Percentiles rank a stretch among this genome's conserved stretches.
phyloP scores from a whole-genome alignment of 805 yeast genomes.

The Alloascoidea africana region DNA sequence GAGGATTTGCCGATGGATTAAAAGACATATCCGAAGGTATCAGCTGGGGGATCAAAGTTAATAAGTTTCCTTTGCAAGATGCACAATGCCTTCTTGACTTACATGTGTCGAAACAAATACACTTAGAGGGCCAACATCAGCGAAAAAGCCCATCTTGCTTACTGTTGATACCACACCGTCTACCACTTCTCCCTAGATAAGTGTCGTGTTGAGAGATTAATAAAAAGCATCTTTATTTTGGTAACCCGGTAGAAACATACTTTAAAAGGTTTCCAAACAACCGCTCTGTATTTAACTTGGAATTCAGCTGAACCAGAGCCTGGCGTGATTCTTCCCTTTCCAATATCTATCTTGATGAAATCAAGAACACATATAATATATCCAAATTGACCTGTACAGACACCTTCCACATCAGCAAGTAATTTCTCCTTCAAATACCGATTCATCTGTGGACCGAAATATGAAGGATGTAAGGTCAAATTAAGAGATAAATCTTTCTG shows the following conservation, averaged over 20 bases:
- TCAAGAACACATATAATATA: slow-evolving; percentile 93
- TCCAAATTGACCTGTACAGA: slow-evolving; percentile 98
- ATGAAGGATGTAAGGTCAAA: slow-evolving; percentile 91
- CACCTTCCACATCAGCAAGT: slow-evolving; percentile 93
- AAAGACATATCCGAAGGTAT: slow-evolving; percentile 89
- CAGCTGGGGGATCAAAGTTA: slow-evolving; percentile 19
- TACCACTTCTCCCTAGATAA: slow-evolving; percentile 74
- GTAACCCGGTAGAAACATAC: slow-evolving; percentile 7
- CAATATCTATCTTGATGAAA: slow-evolving; percentile 88
- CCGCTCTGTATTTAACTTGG: slow-evolving; percentile 90
- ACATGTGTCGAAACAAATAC: slow-evolving; percentile 87
- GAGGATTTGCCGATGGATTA: slow-evolving; percentile 93
- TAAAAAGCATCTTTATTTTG: neutral
- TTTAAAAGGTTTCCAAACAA: slow-evolving; percentile 96
- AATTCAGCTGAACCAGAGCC: slow-evolving; percentile 92
- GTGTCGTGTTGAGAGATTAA: slow-evolving; percentile 1
- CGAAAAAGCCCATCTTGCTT: slow-evolving; percentile 89
- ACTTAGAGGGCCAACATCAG: slow-evolving; percentile 93
- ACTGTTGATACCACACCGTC: slow-evolving; percentile 94
- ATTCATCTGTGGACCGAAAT: slow-evolving; percentile 95
- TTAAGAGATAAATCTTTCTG: slow-evolving; percentile 81
- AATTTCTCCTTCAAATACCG: slow-evolving; percentile 81
- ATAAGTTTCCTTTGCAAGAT: neutral
- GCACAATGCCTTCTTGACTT: too few relatives aligned
- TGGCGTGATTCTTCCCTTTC: slow-evolving; percentile 84